Base-by-base conservation (phyloP, 345 rosid species). In the Rhizophora mangle region DNA sequence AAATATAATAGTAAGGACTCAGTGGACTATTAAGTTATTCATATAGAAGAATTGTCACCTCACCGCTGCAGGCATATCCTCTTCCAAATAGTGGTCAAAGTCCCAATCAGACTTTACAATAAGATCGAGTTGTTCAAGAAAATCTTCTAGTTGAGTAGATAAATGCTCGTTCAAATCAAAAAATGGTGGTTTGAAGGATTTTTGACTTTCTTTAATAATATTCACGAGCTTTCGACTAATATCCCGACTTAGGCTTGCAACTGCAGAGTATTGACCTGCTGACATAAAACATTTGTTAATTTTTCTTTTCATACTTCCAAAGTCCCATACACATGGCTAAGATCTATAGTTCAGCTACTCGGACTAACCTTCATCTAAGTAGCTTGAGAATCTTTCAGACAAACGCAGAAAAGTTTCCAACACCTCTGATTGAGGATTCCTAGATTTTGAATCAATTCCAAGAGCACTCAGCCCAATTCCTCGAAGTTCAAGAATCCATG, bases 31-130 rank as follows among this genome's bases (percentile, higher is more conserved):
- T 27, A 68, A 69, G 51, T 36, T 59, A 60, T 54, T 65, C 61
- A 68, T 32, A 64, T 66, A 1, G 15, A 81, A 83, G 83, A 76
- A 36, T 72, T 80, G 89, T 81, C 88, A 86, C 86, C 87, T 93
- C 82, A 93, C 97, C 96, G 86, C 97, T 57, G 84, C 89, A 75
- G 97, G 98, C 64, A 91, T 62, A 79, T 91, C 97, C 73, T 91
- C 93, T 69, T 89, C 90, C 55, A 94, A 76, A 74, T 86, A 86
- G 77, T 89, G 82, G 81, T 91, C 96, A 19, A 94, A 89, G 78
- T 94, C 98, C 98, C 98, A 94, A 74, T 94, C 80, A 70, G 82
- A 88, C 81, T 81, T 85, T 64, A 77, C 78, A 62, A 89, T 60
- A 59, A 85, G 65, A 62, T 94, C 90, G 31, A 94, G 72, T 62